These are phyloP conservation scores for Fraxinus sp. DNA, from an alignment of 305 asterid genomes.

Conservation along the genomic window DNA sequence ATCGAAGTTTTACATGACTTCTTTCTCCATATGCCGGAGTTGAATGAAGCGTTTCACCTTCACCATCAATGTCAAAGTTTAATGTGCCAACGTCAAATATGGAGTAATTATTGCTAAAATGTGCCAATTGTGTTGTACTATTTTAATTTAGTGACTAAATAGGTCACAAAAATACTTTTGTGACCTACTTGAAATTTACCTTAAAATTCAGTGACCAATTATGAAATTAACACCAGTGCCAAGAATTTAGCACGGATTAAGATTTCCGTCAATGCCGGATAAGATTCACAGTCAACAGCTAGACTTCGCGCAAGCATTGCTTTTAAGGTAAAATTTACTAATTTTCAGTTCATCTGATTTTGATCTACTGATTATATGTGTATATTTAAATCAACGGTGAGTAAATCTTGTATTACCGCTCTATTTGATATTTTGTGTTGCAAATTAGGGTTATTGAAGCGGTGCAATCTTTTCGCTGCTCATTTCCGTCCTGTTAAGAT, in stretches of 20 bases:
- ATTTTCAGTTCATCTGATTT: constrained; percentile 20
- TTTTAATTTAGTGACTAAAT: background rate
- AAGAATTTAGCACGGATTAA: constrained; percentile 13
- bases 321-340: constrained; percentile 22
- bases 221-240: constrained; percentile 1
- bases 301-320: constrained; percentile 26
- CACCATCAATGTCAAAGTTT: background rate
- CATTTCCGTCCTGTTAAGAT: background rate
- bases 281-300: constrained; percentile 36
- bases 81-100: background rate
- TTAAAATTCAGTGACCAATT: background rate
- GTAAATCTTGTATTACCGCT: constrained; percentile 4
- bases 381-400: background rate
- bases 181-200: background rate
- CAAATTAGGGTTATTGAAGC: constrained; percentile 36
- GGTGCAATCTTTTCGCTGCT: background rate
- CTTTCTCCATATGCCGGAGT: background rate
- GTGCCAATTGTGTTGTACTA: background rate
- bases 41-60: background rate
- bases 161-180: background rate
- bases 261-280: constrained; percentile 39
- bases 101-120: background rate
- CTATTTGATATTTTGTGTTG: background rate
- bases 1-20: background rate
- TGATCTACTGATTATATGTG: constrained; percentile 10